A percentile compares a stretch with the other conserved stretches of the same genome.
phyloP scores from a whole-genome alignment of 441 rosid genomes.

The Gossypium gossypioides region DNA sequence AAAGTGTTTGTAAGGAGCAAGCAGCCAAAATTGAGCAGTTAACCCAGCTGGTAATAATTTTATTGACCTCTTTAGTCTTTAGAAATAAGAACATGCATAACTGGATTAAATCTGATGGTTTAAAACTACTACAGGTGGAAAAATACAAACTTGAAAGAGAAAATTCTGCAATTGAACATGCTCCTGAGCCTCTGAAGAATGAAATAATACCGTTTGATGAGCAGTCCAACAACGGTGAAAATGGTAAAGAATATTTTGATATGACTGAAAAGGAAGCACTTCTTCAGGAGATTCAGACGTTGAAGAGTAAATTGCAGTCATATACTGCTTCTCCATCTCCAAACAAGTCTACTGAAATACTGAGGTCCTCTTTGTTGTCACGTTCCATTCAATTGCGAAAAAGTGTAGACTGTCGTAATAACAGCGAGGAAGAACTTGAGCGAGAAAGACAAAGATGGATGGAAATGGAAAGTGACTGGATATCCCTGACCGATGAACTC shows the following conservation, averaged over 20 bases:
- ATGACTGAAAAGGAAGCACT: conserved; percentile 61
- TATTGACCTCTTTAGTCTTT: conserved; percentile 11
- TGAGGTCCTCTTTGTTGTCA: conserved; percentile 64
- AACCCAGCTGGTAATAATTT: conserved; percentile 40
- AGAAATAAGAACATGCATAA: not conserved
- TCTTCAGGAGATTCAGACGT: conserved; percentile 60
- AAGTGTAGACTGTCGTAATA: conserved; percentile 30
- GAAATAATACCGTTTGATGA: conserved; percentile 15
- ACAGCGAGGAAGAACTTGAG: conserved; percentile 49
- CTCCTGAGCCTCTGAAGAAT: conserved; percentile 16
- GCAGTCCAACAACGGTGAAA: not conserved
- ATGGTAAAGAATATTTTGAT: conserved; percentile 27
- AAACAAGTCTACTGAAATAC: conserved; percentile 44
- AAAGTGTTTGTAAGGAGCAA: conserved; percentile 59
- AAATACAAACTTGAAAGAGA: conserved; percentile 41
- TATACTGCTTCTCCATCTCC: conserved; percentile 30
- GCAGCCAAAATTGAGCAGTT: conserved; percentile 74
- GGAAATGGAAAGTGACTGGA: conserved; percentile 96
- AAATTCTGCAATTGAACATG: not conserved
- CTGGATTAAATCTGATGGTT: conserved; percentile 17
- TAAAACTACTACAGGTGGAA: conserved; percentile 43
- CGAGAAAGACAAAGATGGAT: conserved; percentile 71
- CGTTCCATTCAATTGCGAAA: conserved; percentile 52
- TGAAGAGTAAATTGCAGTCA: conserved; percentile 49
- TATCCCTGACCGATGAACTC: conserved; percentile 73